Evolutionary conservation across 331 rosid genomes (phyloP).

Genomic region (Arachis monticola): DNA sequence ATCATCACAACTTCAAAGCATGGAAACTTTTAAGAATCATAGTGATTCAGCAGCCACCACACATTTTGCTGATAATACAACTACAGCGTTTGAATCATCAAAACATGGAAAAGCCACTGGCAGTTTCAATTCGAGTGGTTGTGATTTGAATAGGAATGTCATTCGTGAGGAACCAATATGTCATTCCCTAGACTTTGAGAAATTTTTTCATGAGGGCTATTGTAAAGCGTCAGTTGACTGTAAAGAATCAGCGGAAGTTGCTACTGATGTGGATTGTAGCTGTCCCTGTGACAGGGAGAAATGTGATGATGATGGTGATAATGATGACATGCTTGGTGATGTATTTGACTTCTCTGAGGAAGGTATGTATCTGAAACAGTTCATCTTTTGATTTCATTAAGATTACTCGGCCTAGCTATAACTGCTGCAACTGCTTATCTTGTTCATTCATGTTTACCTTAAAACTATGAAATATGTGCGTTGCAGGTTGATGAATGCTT

Average conservation of each 20-base stretch:
- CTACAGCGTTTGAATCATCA: conserved; percentile 53
- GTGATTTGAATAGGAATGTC: conserved; percentile 68
- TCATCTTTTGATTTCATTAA: conserved; percentile 27
- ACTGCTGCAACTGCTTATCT: not conserved
- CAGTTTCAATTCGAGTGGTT: conserved; percentile 63
- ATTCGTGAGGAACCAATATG: conserved; percentile 63
- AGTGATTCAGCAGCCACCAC: conserved; percentile 49
- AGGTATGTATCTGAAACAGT: conserved; percentile 57
- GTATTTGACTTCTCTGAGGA: conserved; percentile 90
- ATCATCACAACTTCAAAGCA: conserved; percentile 48
- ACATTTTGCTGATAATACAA: conserved; percentile 51
- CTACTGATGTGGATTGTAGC: conserved; percentile 68
- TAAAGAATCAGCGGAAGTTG: conserved; percentile 58
- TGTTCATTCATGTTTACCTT: conserved; percentile 24
- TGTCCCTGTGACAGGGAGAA: conserved; percentile 79
- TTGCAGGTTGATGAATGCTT: conserved; percentile 61
- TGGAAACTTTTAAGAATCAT: conserved; percentile 43
- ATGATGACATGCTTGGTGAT: conserved; percentile 83
- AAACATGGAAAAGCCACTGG: conserved; percentile 53
- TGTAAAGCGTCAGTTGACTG: conserved; percentile 63
- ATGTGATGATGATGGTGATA: conserved; percentile 74
- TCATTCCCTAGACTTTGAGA: conserved; percentile 67
- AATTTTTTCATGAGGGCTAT: conserved; percentile 80
- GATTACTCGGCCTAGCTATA: conserved; percentile 19
- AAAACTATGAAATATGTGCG: conserved; percentile 28